Evolutionary conservation across 2,329 filamentous ascomycete species (phyloP).

Genomic region (Stachybotrys chlorohalonatus): DNA sequence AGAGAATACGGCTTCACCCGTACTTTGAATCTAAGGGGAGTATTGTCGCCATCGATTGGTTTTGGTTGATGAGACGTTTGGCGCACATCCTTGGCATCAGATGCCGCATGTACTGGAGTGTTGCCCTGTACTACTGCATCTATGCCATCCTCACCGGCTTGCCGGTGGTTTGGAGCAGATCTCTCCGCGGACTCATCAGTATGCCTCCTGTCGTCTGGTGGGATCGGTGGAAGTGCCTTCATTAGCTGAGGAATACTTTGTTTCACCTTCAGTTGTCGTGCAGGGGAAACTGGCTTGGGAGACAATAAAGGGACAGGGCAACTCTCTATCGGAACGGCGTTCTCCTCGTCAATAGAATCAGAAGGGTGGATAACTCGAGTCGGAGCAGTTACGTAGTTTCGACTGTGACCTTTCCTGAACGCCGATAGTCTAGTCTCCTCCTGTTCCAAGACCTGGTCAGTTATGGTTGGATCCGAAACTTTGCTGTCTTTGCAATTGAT

Average conservation of each 20-base stretch:
- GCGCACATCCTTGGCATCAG: too few species aligned
- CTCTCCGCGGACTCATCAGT: neutral
- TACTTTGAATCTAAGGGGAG: neutral
- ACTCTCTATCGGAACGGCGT: neutral
- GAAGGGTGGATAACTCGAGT: neutral
- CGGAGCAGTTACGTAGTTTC: neutral
- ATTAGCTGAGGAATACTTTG: constrained; percentile 42
- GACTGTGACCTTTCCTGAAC: neutral
- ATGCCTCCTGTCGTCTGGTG: constrained; percentile 13
- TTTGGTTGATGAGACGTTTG: neutral
- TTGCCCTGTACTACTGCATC: too few species aligned
- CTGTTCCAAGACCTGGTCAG: neutral
- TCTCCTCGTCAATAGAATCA: neutral
- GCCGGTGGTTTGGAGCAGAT: neutral
- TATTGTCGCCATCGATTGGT: neutral
- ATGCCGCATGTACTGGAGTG: too few species aligned
- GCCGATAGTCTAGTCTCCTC: neutral
- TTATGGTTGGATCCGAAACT: neutral
- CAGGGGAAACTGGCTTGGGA: constrained; percentile 32
- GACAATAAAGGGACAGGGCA: neutral
- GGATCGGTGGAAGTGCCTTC: constrained; percentile 41
- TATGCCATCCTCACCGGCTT: too few species aligned
- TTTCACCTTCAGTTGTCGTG: constrained; percentile 32
- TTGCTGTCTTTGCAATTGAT: neutral
- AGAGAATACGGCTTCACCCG: neutral